Base-by-base conservation (phyloP, 2,329 filamentous ascomycete species). In the Juglanconis oblonga region DNA sequence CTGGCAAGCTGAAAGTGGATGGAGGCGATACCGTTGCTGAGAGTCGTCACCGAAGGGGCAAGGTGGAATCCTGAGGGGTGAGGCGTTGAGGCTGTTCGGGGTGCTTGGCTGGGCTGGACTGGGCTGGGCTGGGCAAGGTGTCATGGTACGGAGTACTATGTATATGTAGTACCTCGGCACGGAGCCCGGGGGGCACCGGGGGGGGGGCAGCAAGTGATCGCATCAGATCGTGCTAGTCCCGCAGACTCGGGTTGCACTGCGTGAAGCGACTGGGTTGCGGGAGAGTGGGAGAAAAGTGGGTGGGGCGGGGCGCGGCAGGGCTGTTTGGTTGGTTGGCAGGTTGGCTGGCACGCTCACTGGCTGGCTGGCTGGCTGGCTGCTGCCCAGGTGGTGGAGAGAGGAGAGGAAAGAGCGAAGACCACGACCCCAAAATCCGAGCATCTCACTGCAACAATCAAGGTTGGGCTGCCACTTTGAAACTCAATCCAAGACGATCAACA, bases 391-490 rank as follows among this genome's bases (percentile, higher is more conserved):
- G 9, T 35, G 50, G 50, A 36, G 35, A 33, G 33, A 29, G 31
- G 7, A 31, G 51, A 4, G 51, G 36, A 10, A n/a, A 55, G 32
- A 11, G 53, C 53, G 53, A 32, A 35, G 32, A 45, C 24, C 3
- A 24, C 17, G 17, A 29, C 5, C 5, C 29, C 14, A 48, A 10
- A 11, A 11, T 48, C 4, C 14, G 14, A 48, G 45, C 9, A 48
- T 42, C 38, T 42, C 4, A 48, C 45, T 29, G 52, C 32, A 14
- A 44, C 33, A 48, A 33, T 33, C 44, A 48, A 45, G 17, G 29
- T 49, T 49, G 53, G 53, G 35, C 42, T 42, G 35, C 33, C 56
- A 49, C 35, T 62, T 31, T 62, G 60, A 62, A 62, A 62, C 60
- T 59, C 42, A 38, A 40, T 54, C 48, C 56, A 52, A 49, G 52